Base-by-base conservation (phyloP, 805 yeast genomes). In the Blastobotrys parvus region DNA sequence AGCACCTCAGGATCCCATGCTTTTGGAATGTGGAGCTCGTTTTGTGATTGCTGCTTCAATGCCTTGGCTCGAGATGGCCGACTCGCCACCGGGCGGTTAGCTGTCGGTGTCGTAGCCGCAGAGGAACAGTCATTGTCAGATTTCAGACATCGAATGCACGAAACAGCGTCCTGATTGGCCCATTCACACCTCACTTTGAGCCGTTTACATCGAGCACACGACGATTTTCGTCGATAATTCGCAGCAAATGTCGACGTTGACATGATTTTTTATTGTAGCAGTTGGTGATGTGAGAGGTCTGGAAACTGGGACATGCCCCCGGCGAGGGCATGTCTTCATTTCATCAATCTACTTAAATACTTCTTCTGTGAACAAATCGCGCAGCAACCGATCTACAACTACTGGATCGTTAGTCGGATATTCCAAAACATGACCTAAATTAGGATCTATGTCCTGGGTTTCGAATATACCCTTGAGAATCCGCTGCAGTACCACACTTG, bases 121-220 rank as follows among this genome's bases (percentile, higher is more conserved):
- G 35, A 6, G n/a, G 29, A 25, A 25, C 36, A 30, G 4, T 39
- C 25, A 11, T 8, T 37, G 10, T 22, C 23, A 19, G 35, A 22
- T 16, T 23, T 32, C 29, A 8, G 19, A 2, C 29, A 20, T 32
- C 18, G 34, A 23, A 15, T 13, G 23, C 41, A 39, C 22, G 32
- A 16, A 7, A 4, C 10, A 3, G 32, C 13, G 18, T 37, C 44
- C 3, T 31, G 17, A 6, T 35, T 11, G 10, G n/a, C 18, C 11
- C 39, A 40, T 15, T n/a, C 39, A 13, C 34, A 44, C 8, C 20
- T 40, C 34, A 16, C 35, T 30, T 4, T 35, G 32, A 27, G 18
- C 17, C 41, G 38, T 38, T 10, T 39, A 37, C 35, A 39, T 27
- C 31, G 29, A 34, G 29, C 35, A 43, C 22, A 27, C 17, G 4